Conservation (phyloP, 805 yeast species). For the Ogataea pini region DNA sequence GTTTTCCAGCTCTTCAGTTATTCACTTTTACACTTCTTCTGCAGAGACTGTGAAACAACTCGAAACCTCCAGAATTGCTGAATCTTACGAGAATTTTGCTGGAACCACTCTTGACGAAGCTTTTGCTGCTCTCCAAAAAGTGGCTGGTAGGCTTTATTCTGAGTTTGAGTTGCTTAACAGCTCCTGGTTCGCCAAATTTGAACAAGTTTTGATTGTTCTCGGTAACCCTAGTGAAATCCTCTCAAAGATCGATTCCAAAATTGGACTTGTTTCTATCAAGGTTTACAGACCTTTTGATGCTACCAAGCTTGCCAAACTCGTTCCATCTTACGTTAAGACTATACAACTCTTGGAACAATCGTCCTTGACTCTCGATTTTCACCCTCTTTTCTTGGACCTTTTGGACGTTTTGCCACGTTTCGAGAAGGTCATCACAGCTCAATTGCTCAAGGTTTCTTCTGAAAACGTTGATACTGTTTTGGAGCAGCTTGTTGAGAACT, state of each 20-base stretch:
- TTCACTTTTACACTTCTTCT: constrained; percentile 61
- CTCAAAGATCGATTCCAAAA: constrained; percentile 20
- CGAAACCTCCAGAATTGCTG: constrained; percentile 8
- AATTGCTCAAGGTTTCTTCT: constrained; percentile 45
- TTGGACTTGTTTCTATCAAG: constrained; percentile 57
- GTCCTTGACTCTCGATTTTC: constrained; percentile 37
- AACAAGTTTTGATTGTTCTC: constrained; percentile 56
- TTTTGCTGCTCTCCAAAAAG: constrained; percentile 33
- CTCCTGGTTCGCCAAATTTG: constrained; percentile 27
- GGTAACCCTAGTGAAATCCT: constrained; percentile 48
- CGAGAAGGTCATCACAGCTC: constrained; percentile 56
- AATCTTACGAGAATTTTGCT: constrained; percentile 21
- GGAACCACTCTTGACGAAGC: constrained; percentile 36
- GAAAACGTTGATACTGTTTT: constrained; percentile 45
- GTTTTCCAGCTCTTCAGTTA: constrained; percentile 52
- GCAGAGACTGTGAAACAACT: constrained; percentile 10
- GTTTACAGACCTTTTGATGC: constrained; percentile 75
- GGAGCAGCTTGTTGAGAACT: constrained; percentile 51
- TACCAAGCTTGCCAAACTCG: constrained; percentile 44
- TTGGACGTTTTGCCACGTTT: constrained; percentile 56
- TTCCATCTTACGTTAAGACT: constrained; percentile 54
- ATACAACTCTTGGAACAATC: constrained; percentile 72
- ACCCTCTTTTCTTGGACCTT: constrained; percentile 65
- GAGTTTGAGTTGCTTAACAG: constrained; percentile 41
- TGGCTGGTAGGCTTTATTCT: constrained; percentile 33